phyloP scores from a whole-genome alignment of 805 yeast species.

The Debaryomyces castellii region DNA sequence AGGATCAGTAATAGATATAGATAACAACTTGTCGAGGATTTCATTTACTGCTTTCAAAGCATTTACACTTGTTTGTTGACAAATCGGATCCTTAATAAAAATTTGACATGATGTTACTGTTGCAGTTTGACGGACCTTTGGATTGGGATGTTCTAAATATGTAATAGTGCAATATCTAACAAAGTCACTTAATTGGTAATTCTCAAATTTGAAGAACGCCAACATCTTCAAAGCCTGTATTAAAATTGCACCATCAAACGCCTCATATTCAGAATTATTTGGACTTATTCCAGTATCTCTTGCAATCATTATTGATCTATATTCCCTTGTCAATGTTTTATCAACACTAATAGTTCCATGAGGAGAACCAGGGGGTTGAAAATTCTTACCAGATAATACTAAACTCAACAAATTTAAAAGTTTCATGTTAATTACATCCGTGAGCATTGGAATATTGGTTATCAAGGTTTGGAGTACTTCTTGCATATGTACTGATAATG shows the following conservation, averaged over 20 bases:
- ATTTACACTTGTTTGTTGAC: constrained; percentile 76
- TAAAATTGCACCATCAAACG: constrained; percentile 47
- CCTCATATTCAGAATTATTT: constrained; percentile 33
- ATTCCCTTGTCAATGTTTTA: constrained; percentile 67
- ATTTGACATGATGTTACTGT: constrained; percentile 80
- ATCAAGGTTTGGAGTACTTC: constrained; percentile 68
- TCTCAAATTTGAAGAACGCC: constrained; percentile 69
- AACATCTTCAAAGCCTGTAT: constrained; percentile 80
- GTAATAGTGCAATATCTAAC: constrained; percentile 81
- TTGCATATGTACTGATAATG: constrained; percentile 81
- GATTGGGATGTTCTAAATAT: constrained; percentile 77
- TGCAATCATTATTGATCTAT: constrained; percentile 69
- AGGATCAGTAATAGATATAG: constrained; percentile 87
- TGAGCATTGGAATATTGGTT: constrained; percentile 75
- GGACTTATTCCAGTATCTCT: constrained; percentile 60
- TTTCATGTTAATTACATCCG: constrained; percentile 67
- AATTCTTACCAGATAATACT: constrained; percentile 78
- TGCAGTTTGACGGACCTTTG: constrained; percentile 79
- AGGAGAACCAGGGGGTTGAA: constrained; percentile 85
- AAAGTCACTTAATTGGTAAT: constrained; percentile 79
- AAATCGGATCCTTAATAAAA: constrained; percentile 77
- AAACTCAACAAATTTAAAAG: constrained; percentile 69
- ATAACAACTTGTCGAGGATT: constrained; percentile 74
- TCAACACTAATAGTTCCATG: constrained; percentile 59
- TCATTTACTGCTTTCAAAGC: constrained; percentile 82